Evolutionary conservation across 768 basidiomycete genomes (phyloP), one percentile per base, ranked within the genome.

Genomic region (Galerina sulciceps): DNA sequence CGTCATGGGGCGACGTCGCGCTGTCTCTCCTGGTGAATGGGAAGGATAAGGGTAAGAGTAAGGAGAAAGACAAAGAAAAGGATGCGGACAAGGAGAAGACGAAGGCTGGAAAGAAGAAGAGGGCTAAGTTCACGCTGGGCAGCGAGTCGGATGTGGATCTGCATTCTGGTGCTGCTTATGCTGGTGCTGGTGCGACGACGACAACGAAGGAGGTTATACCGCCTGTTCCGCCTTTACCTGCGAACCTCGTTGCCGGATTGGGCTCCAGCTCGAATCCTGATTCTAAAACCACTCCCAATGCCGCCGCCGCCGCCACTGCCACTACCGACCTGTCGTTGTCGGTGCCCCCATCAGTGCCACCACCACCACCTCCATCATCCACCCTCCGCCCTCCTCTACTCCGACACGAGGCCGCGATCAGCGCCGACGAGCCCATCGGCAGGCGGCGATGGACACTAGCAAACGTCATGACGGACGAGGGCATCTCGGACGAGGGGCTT

Each of bases 401-500:
- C 1, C 63, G 47, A 8, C 57, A 55, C 15, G 50, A 59, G n/a
- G 43, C 53, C 1, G 44, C 44, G 38, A 57, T 57, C 26, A 50
- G 49, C 18, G 57, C 61, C 15, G 53, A 36, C 4, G 45, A 37
- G 9, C 43, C 46, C 17, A 26, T 47, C 3, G 58, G 67, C 9
- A 48, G 56, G 14, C 58, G 64, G 34, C 57, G 63, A 31, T 78
- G 74, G 76, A 80, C 75, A 3, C 73, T 84, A 43, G 78, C 79
- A 1, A 78, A 75, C 59, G 84, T 82, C 36, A 77, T 85, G 66
- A 80, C 76, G 35, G 79, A 83, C 52, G 78, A 82, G 37, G 79
- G 70, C 15, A 73, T 84, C 55, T 75, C 81, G 3, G 81, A 85
- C 63, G 82, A 79, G 53, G 74, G 73, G 26, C 71, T 85, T 4